Evolutionary conservation across 2,329 filamentous ascomycete species (phyloP), one percentile per base, ranked within the genome.

Genomic region (Tricladium varicosporioides): DNA sequence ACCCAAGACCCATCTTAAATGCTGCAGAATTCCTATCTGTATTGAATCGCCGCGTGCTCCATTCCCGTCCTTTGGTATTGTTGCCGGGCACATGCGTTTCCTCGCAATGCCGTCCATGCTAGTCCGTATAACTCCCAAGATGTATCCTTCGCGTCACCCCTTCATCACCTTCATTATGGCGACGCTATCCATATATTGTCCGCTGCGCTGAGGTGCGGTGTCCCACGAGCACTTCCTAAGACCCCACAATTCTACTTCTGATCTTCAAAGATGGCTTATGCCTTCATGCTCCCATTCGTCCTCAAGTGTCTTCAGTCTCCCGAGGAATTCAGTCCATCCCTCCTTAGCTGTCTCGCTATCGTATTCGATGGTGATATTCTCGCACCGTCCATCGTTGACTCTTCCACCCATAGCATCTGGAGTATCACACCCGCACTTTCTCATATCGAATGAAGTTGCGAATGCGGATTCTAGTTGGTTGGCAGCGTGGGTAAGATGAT

Each of bases 311-410:
- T 58, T 60, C 31, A 66, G 36, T 19, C 45, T 60, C 2, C 10
- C 57, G 4, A 66, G 32, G 18, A 66, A 67, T 14, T 60, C 52
- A 11, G 31, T 49, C 65, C 64, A 67, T 3, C 51, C 58, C 33
- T 55, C 51, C 5, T 19, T 54, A 2, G 62, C 48, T 15, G 50
- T 57, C 19, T 67, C 54, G 1, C 57, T 60, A 16, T 66, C 60
- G 32, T 59, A 65, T 18, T 65, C 56, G n/a, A 67, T 65, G 0
- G 65, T 67, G 14, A 67, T 51, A 10, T 65, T 66, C 40, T 66
- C 64, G 33, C 54, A 58, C 22, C 61, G 56, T 2, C 64, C 63
- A 48, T 67, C 64, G 33, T 67, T 65, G 14, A 67, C 60, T 52
- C 61, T 60, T 1, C 59, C 63, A 16, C 63, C 63, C 61, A 65